A percentile compares a stretch with the other conserved stretches of the same genome.
These are phyloP conservation scores for Komagataella ulmi DNA, from an alignment of 805 yeast species.

Conservation along the genomic window DNA sequence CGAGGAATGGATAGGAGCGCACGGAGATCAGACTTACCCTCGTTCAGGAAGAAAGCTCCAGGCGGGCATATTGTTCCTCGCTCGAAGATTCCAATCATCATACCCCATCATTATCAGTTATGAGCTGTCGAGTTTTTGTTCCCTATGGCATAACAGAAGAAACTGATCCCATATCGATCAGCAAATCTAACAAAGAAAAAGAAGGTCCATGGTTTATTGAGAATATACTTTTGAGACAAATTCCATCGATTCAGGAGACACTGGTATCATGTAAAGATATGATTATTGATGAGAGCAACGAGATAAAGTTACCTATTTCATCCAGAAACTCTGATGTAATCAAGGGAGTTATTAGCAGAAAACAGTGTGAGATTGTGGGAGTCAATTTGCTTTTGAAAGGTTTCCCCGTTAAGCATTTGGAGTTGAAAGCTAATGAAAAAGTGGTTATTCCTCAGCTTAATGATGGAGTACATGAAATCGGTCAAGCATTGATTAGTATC, in stretches of 20 bases:
- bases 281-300: conserved; percentile 21
- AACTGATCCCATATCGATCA: background rate
- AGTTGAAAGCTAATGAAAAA: conserved; percentile 21
- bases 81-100: background rate
- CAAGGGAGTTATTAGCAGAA: conserved; percentile 48
- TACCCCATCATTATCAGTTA: background rate
- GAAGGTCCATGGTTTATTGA: conserved; percentile 35
- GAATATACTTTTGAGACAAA: conserved; percentile 30
- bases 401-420: conserved; percentile 24
- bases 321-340: conserved; percentile 39
- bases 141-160: background rate
- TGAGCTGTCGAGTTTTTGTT: background rate
- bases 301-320: conserved; percentile 44
- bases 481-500: conserved; percentile 30
- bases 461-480: conserved; percentile 18
- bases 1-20: background rate
- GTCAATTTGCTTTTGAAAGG: conserved; percentile 27
- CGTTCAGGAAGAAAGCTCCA: background rate
- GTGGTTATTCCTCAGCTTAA: conserved; percentile 27
- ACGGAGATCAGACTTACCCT: background rate
- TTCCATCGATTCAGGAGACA: conserved; percentile 32
- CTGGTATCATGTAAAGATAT: conserved; percentile 25
- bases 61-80: background rate
- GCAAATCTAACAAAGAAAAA: conserved; percentile 4
- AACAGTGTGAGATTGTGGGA: conserved; percentile 37